These are phyloP conservation scores for Oryza nivara DNA, from an alignment of 176 grass and related monocot species.

Conservation along the genomic window DNA sequence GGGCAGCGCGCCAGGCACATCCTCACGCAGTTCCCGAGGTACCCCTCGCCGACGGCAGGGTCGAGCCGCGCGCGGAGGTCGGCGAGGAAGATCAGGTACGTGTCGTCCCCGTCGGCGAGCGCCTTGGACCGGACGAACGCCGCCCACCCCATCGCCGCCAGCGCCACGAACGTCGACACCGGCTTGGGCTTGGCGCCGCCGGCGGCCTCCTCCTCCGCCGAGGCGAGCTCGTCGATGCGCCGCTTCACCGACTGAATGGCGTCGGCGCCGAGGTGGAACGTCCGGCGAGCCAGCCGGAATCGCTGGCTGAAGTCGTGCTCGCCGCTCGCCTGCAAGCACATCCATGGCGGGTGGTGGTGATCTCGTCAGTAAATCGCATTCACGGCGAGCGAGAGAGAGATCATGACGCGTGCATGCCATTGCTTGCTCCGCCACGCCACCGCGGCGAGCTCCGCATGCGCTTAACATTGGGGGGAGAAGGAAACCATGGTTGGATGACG, in stretches of 20 bases:
- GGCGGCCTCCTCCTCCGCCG: background rate
- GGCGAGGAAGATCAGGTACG: constrained; percentile 49
- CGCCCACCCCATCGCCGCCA: constrained; percentile 45
- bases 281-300: constrained; percentile 37
- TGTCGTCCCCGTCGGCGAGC: constrained; percentile 30
- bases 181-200: constrained; percentile 6
- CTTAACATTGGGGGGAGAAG: background rate
- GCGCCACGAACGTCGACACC: constrained; percentile 54
- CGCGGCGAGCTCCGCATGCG: background rate
- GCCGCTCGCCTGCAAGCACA: background rate
- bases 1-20: background rate
- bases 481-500: too few species aligned
- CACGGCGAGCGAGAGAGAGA: background rate
- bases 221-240: constrained; percentile 35
- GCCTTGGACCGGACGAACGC: constrained; percentile 34
- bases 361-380: background rate
- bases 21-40: constrained; percentile 56
- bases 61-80: constrained; percentile 47
- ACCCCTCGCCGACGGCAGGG: constrained; percentile 41
- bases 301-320: constrained; percentile 28
- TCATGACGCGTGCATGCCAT: background rate
- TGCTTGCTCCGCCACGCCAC: background rate
- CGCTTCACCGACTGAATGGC: constrained; percentile 6
- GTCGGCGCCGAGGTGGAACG: constrained; percentile 38
- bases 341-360: background rate